Evolutionary conservation across 805 yeast species (phyloP), one percentile per base, ranked within the genome.

Genomic region (Cyberlindnera euphorbiiphila): DNA sequence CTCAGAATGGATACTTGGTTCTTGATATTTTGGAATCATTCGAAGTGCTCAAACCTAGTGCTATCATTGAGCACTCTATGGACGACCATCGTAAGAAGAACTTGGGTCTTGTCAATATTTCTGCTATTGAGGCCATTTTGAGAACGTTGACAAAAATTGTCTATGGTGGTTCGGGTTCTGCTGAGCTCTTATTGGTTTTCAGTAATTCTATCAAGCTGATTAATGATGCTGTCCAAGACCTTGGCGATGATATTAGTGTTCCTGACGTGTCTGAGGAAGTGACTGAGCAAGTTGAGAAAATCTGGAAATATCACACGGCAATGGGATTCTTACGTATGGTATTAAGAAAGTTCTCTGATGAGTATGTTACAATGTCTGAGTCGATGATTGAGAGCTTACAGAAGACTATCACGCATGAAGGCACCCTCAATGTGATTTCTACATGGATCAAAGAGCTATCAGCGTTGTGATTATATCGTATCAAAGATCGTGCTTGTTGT

Each of bases 1-100:
- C 84, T 1, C 74, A 79, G 51, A 74, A 76, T 36, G 93, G 85
- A 1, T 74, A 67, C 39, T 62, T 81, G 41, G 72, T 82, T 9
- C 56, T 76, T 27, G 78, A 75, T 44, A 68, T 72, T 36, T 62
- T 82, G 42, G 65, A 68, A 37, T 62, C 66, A 18, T 65, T 65
- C 35, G 71, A 65, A 3, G 56, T 80, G 16, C 49, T 81, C 4
- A 47, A 62, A 5, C 55, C 71, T 3, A 47, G 48, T 15, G 58
- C 71, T n/a, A 54, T 76, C 26, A 55, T 77, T 24, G 56, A 65
- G 27, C 67, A 65, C 42, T 54, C 77, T 6, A 65, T 76, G 41
- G 49, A 57, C 13, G 66, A 64, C 36, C 50, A 47, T 27, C 47
- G 54, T 11, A 57, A 51, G 18, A 51, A 49, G 21, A 58, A 60